Percentiles rank a stretch among this genome's conserved stretches.
Conservation (phyloP, 495 filamentous ascomycete genomes). For the Aspergillus nanangensis region DNA sequence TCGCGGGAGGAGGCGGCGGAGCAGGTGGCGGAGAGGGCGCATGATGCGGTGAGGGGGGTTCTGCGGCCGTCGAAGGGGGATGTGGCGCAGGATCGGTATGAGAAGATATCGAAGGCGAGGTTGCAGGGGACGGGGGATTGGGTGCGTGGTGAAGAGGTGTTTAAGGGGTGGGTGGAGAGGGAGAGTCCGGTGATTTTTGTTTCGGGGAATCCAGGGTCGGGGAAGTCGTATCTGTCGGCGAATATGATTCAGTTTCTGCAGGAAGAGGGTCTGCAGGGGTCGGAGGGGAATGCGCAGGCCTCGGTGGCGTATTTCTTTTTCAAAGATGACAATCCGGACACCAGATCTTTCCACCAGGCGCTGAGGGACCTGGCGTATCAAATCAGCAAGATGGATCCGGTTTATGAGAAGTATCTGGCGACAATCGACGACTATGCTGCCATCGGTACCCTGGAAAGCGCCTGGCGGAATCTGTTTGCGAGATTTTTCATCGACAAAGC, state of each 20-base stretch:
- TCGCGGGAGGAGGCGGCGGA: neutral
- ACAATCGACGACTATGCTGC: slow-evolving; percentile 9
- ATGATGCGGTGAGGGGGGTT: slow-evolving; percentile 1
- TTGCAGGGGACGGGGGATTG: slow-evolving; percentile 30
- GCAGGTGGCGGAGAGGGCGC: slow-evolving; percentile 1
- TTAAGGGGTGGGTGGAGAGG: slow-evolving; percentile 20
- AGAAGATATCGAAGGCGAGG: slow-evolving; percentile 20
- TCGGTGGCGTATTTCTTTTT: slow-evolving; percentile 32
- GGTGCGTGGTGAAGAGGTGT: slow-evolving; percentile 20
- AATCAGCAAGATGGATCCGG: slow-evolving; percentile 24
- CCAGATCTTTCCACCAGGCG: slow-evolving; percentile 21
- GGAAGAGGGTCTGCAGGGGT: slow-evolving; percentile 8
- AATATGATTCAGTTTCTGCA: slow-evolving; percentile 23
- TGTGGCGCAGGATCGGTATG: slow-evolving; percentile 18
- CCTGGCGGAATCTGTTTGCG: slow-evolving; percentile 25
- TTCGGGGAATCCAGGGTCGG: slow-evolving; percentile 26
- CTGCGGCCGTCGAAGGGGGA: slow-evolving; percentile 8
- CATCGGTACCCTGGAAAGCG: slow-evolving; percentile 23
- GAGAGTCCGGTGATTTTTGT: slow-evolving; percentile 25
- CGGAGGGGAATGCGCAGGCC: neutral
- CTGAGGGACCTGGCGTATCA: slow-evolving; percentile 28
- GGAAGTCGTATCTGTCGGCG: slow-evolving; percentile 28
- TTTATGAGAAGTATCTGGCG: slow-evolving; percentile 20
- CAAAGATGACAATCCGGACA: slow-evolving; percentile 26
- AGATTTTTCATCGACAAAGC: slow-evolving; percentile 19